phyloP scores from a whole-genome alignment of 1,284 basidiomycete species.

The Pisolithus thermaeus region DNA sequence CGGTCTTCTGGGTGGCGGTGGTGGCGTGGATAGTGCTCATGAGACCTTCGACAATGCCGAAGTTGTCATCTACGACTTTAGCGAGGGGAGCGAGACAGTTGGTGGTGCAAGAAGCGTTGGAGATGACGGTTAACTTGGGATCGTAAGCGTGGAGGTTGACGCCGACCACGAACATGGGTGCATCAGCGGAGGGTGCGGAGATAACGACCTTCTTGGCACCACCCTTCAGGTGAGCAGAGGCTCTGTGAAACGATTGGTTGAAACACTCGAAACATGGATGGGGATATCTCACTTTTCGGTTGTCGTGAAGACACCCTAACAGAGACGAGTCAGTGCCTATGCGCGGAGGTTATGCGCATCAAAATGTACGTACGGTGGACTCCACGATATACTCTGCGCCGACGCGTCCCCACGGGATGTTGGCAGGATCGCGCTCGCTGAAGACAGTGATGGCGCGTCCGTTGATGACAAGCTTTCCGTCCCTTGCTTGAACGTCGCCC shows the following conservation, averaged over 20 bases:
- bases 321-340: not conserved
- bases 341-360: not conserved
- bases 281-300: constrained; percentile 60
- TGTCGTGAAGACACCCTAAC: constrained; percentile 96
- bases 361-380: constrained; percentile 64
- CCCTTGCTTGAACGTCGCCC: constrained; percentile 78
- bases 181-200: constrained; percentile 97
- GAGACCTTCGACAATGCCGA: constrained; percentile 90
- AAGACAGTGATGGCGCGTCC: constrained; percentile 79
- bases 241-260: constrained; percentile 44
- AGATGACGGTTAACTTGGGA: constrained; percentile 89
- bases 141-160: constrained; percentile 97
- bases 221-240: constrained; percentile 92
- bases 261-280: constrained; percentile 1
- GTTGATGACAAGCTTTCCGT: constrained; percentile 88
- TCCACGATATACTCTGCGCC: constrained; percentile 96
- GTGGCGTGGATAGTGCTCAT: constrained; percentile 99
- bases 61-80: constrained; percentile 98
- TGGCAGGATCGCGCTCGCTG: constrained; percentile 83
- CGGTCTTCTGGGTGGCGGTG: constrained; percentile 99
- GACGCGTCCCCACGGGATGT: constrained; percentile 79
- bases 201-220: constrained; percentile 99
- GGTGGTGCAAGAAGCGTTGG: constrained; percentile 99
- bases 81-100: constrained; percentile 99
- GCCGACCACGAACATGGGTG: constrained; percentile 95